Conservation (phyloP, 2,329 filamentous ascomycete species). For the Penicillium sumatraense region DNA sequence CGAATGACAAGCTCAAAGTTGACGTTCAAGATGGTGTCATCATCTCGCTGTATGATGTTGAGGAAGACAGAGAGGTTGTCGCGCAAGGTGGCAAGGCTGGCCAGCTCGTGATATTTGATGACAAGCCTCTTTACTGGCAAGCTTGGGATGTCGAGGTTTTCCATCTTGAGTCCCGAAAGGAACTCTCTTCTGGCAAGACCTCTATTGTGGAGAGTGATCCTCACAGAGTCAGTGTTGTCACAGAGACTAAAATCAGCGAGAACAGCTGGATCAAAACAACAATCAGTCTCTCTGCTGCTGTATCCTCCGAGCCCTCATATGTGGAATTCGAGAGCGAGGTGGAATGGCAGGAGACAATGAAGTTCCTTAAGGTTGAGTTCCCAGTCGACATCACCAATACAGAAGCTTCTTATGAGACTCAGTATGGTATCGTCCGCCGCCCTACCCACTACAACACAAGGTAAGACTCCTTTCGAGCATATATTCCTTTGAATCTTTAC, state of each 20-base stretch:
- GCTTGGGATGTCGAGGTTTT: constrained; percentile 98
- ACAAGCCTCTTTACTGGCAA: constrained; percentile 97
- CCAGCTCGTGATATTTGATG: constrained; percentile 92
- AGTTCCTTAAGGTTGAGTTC: constrained; percentile 98
- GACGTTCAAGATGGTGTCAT: constrained; percentile 76
- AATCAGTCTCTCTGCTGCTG: constrained; percentile 74
- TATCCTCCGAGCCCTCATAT: constrained; percentile 68
- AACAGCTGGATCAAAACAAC: constrained; percentile 85
- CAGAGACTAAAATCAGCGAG: constrained; percentile 85
- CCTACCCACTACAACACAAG: constrained; percentile 98
- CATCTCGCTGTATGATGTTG: constrained; percentile 79
- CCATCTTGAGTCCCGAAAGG: constrained; percentile 83
- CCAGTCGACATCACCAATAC: constrained; percentile 89
- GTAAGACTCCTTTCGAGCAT: constrained; percentile 46
- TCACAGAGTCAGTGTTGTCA: constrained; percentile 79
- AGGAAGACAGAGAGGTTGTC: constrained; percentile 76
- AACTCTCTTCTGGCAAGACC: constrained; percentile 71
- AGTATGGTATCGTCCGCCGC: constrained; percentile 84
- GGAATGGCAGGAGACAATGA: constrained; percentile 97
- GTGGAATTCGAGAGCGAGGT: constrained; percentile 83
- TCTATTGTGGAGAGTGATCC: constrained; percentile 72
- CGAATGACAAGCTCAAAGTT: constrained; percentile 77
- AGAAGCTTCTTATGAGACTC: constrained; percentile 92
- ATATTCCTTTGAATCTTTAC: constrained; percentile 4
- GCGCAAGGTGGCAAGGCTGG: constrained; percentile 76